Evolutionary conservation across 257 asterid genomes (phyloP), one percentile per base, ranked within the genome.

Genomic region (Echites panduratus): DNA sequence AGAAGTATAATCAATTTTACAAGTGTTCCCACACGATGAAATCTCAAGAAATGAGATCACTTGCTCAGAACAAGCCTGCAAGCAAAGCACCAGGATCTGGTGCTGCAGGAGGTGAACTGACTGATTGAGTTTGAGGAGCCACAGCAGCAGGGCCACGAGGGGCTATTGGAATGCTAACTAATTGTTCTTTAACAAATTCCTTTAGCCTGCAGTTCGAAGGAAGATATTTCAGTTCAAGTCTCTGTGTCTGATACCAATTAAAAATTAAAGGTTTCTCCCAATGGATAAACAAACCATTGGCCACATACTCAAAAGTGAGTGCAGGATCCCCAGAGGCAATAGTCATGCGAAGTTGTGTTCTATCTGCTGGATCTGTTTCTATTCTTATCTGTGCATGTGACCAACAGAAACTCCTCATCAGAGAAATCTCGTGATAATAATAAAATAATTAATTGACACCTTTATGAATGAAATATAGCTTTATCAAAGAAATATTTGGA

Each of bases 351-450:
- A 93, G 74, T 80, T 93, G 98, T 29, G 98, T 89, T 85, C 98
- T 86, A 81, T 93, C 98, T 3, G 98, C 93, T 63, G 98, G 97
- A 84, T 93, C 98, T 7, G 98, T 93, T 87, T 93, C 98, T 75
- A 93, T 85, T 87, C 98, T 87, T 77, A 85, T 65, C 98, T 93
- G 88, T 71, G 73, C 53, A 66, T 66, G 19, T 47, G 63, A 44
- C 52, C 64, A 47, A 72, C 70, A 22, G 78, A 65, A 52, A 66
- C 43, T 56, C 3, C 22, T 38, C 27, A 58, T 54, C 69, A 27
- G 43, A 75, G 8, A 9, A 5, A 48, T 38, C 29, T 22, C 3
- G 2, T 9, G 56, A 0, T 9, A 19, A 22, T 53, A 53, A 53
- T 41, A 26, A 32, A 38, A 20, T n/a, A 50, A 7, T 19, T n/a